Base-by-base conservation (phyloP, 2,329 filamentous ascomycete species). In the Diaporthe citri region DNA sequence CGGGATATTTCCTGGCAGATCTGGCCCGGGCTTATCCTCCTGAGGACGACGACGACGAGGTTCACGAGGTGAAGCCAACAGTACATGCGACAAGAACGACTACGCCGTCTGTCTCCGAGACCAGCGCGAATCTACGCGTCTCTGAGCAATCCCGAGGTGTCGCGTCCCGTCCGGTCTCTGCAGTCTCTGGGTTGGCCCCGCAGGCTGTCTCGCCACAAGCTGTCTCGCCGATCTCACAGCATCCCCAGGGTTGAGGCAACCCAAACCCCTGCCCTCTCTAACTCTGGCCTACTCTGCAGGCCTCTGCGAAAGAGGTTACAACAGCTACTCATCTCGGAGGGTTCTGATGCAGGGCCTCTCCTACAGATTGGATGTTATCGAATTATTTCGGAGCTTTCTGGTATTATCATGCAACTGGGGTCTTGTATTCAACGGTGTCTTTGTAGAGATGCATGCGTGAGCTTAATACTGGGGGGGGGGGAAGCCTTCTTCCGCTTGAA, bases 181-280 rank as follows among this genome's bases (percentile, higher is more conserved):
- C 41, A 7, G 60, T 41, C 0, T 31, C 60, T 1, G 25, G n/a
- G 17, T 15, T 46, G 22, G 9, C 4, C 25, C 28, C 41, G 4
- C 39, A 13, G 17, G 9, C 60, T 46, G 25, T 31, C 25, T 43
- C 39, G 2, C 60, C 41, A 3, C 60, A 48, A 10, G 28, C 9
- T 17, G 13, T 48, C 25, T 66, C 60, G 60, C 60, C 60, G 0
- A 66, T 66, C 17, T 66, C 60, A 34, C 41, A n/a, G 60, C 43
- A 46, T n/a, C 17, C 3, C 4, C 31, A 57, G 55, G 31, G 20
- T 5, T 57, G 8, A 48, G 12, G 4, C 5, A 66, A 34, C 10
- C n/a, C 25, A 28, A 4, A 41, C 15, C 6, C 0, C 1, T n/a
- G 7, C 4, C 12, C 5, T 48, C 20, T 13, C 5, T 12, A 1